Evolutionary conservation across 345 rosid genomes (phyloP).

Genomic region (Mercurialis annua): DNA sequence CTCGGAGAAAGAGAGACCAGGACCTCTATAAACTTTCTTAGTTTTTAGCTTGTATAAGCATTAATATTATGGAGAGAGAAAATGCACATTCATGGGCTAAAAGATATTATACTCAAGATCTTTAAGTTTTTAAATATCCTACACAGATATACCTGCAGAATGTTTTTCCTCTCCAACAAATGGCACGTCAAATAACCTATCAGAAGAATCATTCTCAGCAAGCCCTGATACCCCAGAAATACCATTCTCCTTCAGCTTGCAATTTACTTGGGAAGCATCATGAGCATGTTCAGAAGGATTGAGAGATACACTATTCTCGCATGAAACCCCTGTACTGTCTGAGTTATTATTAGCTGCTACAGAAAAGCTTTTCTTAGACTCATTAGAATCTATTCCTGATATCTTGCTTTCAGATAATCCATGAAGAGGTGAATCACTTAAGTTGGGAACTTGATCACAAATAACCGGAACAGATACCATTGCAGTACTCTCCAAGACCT

Average conservation of each 20-base stretch:
- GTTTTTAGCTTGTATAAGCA: background rate
- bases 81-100: background rate
- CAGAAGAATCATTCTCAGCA: constrained; percentile 50
- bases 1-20: background rate
- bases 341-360: constrained; percentile 50
- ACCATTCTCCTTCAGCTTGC: constrained; percentile 52
- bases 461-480: constrained; percentile 73
- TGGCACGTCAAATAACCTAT: constrained; percentile 77
- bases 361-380: constrained; percentile 52
- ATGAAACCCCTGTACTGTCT: constrained; percentile 61
- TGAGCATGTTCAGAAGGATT: constrained; percentile 42
- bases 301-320: constrained; percentile 43
- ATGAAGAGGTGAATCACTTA: constrained; percentile 44
- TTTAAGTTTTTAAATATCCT: background rate
- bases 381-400: constrained; percentile 51
- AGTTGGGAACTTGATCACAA: constrained; percentile 54
- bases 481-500: constrained; percentile 86
- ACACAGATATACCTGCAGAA: constrained; percentile 54
- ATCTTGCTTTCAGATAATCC: constrained; percentile 55
- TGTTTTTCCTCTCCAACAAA: constrained; percentile 60
- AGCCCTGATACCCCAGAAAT: constrained; percentile 40
- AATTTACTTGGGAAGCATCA: constrained; percentile 41
- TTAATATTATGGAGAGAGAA: background rate
- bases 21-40: background rate
- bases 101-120: background rate